Evolutionary conservation across 345 rosid genomes (phyloP).

Genomic region (Geranium brycei): DNA sequence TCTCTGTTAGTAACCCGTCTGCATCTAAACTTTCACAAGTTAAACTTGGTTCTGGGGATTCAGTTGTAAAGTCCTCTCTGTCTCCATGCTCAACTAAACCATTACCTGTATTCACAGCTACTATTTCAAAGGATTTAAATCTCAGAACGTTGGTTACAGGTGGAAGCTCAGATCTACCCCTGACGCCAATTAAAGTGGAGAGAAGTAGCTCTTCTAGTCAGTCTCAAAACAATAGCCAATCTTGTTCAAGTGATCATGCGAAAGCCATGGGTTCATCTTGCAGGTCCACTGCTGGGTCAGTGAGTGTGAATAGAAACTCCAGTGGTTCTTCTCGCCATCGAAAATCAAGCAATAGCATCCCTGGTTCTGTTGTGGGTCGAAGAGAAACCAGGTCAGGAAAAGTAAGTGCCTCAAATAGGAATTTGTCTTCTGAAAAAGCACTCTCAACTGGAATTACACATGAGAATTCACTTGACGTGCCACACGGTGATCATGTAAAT

Average conservation of each 20-base stretch:
- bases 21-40: constrained; percentile 44
- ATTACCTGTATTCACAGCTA: constrained; percentile 28
- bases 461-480: constrained; percentile 46
- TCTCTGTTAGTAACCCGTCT: constrained; percentile 42
- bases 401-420: constrained; percentile 41
- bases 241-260: constrained; percentile 55
- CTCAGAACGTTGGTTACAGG: constrained; percentile 21
- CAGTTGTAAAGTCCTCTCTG: constrained; percentile 29
- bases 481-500: constrained; percentile 30
- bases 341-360: constrained; percentile 46
- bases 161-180: constrained; percentile 31
- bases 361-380: constrained; percentile 14
- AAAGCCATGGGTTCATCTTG: constrained; percentile 34
- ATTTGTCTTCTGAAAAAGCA: constrained; percentile 39
- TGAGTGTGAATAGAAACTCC: constrained; percentile 19
- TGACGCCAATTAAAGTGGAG: constrained; percentile 43
- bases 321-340: constrained; percentile 39
- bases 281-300: constrained; percentile 48
- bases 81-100: constrained; percentile 51
- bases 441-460: constrained; percentile 30
- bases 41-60: constrained; percentile 47
- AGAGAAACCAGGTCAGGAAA: constrained; percentile 15
- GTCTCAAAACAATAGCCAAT: constrained; percentile 68
- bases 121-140: constrained; percentile 43
- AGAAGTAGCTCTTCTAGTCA: constrained; percentile 77